phyloP scores from a whole-genome alignment of 352 stramenopile genomes.

The Blastocystis sp. region DNA sequence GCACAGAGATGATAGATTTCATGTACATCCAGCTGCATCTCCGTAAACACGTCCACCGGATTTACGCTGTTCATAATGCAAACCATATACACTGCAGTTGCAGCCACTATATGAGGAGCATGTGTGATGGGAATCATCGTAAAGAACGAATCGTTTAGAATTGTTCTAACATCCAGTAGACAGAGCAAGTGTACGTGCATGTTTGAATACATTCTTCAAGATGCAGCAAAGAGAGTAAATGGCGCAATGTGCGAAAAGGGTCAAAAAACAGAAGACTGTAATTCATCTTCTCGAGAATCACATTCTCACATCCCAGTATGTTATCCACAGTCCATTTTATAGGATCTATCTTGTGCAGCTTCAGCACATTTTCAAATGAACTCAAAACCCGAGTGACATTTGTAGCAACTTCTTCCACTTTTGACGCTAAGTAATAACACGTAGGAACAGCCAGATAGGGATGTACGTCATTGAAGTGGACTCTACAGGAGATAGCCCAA shows the following conservation, averaged over 20 bases:
- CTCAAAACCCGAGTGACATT: neutral
- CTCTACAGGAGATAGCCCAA: neutral
- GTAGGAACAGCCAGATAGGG: slow-evolving; percentile 51
- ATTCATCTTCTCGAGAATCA: neutral
- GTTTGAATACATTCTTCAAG: neutral
- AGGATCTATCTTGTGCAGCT: slow-evolving; percentile 27
- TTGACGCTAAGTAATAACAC: slow-evolving; percentile 33
- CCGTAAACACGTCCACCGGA: neutral
- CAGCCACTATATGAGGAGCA: neutral
- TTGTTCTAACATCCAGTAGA: neutral
- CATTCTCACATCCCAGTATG: slow-evolving; percentile 6
- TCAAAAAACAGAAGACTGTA: slow-evolving; percentile 32
- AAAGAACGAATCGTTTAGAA: slow-evolving; percentile 45
- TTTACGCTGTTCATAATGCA: slow-evolving; percentile 40
- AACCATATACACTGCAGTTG: slow-evolving; percentile 41
- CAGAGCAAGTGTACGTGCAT: neutral
- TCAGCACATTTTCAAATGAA: neutral
- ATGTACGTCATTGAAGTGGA: slow-evolving; percentile 1
- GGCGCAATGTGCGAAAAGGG: neutral
- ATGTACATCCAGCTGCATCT: neutral
- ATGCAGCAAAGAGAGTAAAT: neutral
- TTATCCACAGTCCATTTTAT: slow-evolving; percentile 20
- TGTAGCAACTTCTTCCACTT: slow-evolving; percentile 24
- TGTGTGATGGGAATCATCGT: slow-evolving; percentile 30
- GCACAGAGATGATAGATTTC: neutral